These are phyloP conservation scores for Mycosphaerella sp. DNA, from an alignment of 2,329 filamentous ascomycete genomes.

Conservation along the genomic window DNA sequence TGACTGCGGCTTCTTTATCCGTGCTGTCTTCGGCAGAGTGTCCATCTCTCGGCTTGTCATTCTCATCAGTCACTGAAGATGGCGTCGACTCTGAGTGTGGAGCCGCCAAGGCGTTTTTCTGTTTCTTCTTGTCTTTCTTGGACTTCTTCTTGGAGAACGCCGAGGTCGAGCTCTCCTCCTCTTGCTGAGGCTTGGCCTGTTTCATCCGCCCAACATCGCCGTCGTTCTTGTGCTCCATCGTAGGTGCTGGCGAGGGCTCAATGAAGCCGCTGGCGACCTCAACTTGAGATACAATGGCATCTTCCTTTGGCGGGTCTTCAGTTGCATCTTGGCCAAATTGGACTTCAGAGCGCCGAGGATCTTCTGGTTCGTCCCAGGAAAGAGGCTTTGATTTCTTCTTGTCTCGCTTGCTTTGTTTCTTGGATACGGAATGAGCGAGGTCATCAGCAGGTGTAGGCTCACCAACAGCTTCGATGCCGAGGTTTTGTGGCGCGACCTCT, in stretches of 20 bases:
- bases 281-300: neutral
- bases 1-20: too few relatives aligned
- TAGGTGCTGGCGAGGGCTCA: neutral
- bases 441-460: neutral
- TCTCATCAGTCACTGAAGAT: neutral
- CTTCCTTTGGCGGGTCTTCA: neutral
- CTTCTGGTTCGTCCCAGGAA: neutral
- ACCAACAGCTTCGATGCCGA: neutral
- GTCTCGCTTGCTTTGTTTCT: constrained; percentile 37
- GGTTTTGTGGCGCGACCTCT: neutral
- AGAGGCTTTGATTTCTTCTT: constrained; percentile 35
- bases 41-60: neutral
- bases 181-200: neutral
- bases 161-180: neutral
- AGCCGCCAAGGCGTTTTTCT: too few relatives aligned
- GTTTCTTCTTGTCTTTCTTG: neutral
- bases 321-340: neutral
- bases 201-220: neutral
- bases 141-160: constrained; percentile 26
- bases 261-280: neutral
- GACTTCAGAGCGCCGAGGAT: neutral
- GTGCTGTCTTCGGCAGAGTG: neutral
- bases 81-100: too few relatives aligned
- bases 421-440: constrained; percentile 12
- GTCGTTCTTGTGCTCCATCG: neutral